A percentile compares a stretch with the other conserved stretches of the same genome.
Evolutionary conservation across 441 rosid genomes (phyloP).

Genomic region (Hypseocharis bilobata): DNA sequence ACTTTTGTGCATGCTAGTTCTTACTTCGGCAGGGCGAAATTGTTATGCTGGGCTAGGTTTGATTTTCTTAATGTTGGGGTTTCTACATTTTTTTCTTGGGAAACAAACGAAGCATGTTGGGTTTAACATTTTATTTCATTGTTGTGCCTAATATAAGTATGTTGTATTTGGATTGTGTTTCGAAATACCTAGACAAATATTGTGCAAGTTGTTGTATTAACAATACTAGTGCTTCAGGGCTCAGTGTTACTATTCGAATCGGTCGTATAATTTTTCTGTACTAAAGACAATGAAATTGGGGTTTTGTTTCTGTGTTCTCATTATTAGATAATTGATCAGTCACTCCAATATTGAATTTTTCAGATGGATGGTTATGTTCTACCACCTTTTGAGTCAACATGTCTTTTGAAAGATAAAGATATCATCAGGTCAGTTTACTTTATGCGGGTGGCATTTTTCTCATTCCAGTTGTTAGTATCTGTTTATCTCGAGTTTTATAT

Average conservation of each 20-base stretch:
- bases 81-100: background rate
- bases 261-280: too few relatives aligned
- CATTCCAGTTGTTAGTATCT: background rate
- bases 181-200: background rate
- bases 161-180: background rate
- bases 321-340: background rate
- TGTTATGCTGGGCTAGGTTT: background rate
- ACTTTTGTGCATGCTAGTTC: background rate
- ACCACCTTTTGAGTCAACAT: conserved; percentile 73
- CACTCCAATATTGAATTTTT: conserved; percentile 9
- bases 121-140: background rate
- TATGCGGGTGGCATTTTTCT: background rate
- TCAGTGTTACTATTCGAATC: too few relatives aligned
- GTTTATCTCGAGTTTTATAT: background rate
- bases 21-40: background rate
- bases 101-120: background rate
- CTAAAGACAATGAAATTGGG: background rate
- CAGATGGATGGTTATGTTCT: conserved; percentile 90
- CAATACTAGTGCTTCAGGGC: too few relatives aligned
- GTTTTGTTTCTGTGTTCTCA: background rate
- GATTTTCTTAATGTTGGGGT: background rate
- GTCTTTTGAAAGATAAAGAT: conserved; percentile 66
- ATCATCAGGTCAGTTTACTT: conserved; percentile 46
- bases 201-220: too few relatives aligned
- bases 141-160: background rate